Percentiles rank a stretch among this genome's conserved stretches.
phyloP scores from a whole-genome alignment of 2,329 filamentous ascomycete species.

The Cercospora sp. region DNA sequence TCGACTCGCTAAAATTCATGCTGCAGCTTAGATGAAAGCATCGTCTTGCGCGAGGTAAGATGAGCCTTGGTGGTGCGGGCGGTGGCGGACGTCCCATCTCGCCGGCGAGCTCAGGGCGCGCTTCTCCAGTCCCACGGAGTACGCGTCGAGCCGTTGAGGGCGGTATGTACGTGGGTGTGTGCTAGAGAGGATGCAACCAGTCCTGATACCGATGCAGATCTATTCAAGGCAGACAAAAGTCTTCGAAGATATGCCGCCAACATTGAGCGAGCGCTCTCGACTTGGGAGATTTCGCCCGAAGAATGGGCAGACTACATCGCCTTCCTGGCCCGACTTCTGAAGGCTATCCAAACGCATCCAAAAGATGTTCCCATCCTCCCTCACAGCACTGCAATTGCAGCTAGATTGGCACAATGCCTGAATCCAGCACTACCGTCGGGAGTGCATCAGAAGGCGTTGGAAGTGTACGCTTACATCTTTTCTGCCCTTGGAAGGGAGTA shows the following conservation, averaged over 20 bases:
- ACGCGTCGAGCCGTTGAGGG: constrained; percentile 75
- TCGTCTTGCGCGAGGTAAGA: constrained; percentile 36
- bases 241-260: constrained; percentile 87
- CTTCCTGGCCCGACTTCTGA: constrained; percentile 85
- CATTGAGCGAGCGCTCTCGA: constrained; percentile 79
- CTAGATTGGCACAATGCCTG: constrained; percentile 90
- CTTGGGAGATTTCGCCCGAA: constrained; percentile 90
- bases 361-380: constrained; percentile 71
- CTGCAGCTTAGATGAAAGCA: constrained; percentile 2
- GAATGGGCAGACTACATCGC: constrained; percentile 99
- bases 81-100: constrained; percentile 61
- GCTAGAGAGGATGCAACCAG: not conserved
- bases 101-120: constrained; percentile 80
- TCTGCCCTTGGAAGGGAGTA: constrained; percentile 66
- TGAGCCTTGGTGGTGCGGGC: constrained; percentile 64
- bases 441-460: constrained; percentile 94
- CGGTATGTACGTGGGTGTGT: constrained; percentile 57
- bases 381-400: constrained; percentile 78
- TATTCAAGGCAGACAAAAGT: constrained; percentile 61
- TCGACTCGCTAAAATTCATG: not conserved
- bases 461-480: constrained; percentile 91
- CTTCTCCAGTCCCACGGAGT: constrained; percentile 72
- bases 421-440: constrained; percentile 91
- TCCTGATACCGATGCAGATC: constrained; percentile 47
- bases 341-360: constrained; percentile 87